phyloP scores from a whole-genome alignment of 345 rosid species.

The Lepidium didymum region DNA sequence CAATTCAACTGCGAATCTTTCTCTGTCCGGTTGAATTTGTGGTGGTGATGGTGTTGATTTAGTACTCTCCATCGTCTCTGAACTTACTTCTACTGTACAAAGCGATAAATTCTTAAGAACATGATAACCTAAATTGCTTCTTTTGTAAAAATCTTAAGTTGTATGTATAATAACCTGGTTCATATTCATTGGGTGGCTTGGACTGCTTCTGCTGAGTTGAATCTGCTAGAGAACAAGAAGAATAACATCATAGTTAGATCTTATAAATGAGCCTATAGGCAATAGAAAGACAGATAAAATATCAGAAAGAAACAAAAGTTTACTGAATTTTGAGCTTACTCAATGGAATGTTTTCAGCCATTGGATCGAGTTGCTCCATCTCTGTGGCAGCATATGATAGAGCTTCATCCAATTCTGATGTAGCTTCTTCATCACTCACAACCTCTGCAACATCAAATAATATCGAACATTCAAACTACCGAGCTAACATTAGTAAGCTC shows the following conservation, averaged over 20 bases:
- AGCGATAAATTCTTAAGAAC: not conserved
- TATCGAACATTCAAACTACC: not conserved
- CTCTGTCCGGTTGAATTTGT: not conserved
- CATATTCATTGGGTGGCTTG: not conserved
- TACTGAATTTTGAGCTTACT: not conserved
- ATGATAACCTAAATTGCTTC: not conserved
- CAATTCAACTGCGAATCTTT: constrained; percentile 37
- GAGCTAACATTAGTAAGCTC: not conserved
- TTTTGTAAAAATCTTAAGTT: not conserved
- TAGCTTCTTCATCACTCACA: not conserved
- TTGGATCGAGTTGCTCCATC: not conserved
- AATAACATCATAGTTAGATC: not conserved
- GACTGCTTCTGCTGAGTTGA: not conserved
- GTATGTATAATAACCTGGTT: not conserved
- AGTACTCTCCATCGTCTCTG: not conserved
- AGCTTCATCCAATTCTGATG: not conserved
- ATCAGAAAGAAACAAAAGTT: not conserved
- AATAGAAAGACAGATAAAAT: not conserved
- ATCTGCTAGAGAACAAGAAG: not conserved
- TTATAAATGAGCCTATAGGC: too few relatives aligned
- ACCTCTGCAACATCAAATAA: not conserved
- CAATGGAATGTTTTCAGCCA: not conserved
- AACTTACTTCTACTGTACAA: not conserved
- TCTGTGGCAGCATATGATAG: not conserved
- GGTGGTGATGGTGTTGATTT: not conserved